Conservation (phyloP, 306 rosid species). For the Citrullus colocynthis region DNA sequence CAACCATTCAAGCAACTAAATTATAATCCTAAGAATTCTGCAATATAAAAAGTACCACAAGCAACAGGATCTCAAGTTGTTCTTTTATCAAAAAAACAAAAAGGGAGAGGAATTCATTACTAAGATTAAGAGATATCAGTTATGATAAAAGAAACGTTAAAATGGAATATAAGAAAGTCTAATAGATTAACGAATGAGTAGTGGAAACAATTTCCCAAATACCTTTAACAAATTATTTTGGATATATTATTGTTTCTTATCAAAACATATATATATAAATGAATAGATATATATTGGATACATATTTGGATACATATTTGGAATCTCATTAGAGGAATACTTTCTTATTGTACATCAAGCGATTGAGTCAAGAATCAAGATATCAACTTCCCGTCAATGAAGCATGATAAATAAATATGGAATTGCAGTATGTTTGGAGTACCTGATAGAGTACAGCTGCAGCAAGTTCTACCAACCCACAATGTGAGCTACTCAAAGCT, state of each 20-base stretch:
- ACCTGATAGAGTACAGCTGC: constrained; percentile 72
- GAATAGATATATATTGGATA: too few relatives aligned
- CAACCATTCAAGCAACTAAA: neutral
- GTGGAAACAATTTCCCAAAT: neutral
- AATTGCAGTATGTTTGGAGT: constrained; percentile 10
- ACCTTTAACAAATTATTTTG: neutral
- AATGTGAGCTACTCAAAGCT: constrained; percentile 55
- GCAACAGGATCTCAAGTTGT: neutral
- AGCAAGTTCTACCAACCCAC: constrained; percentile 73
- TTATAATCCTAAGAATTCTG: neutral
- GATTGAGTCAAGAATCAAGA: constrained; percentile 1
- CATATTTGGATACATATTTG: neutral
- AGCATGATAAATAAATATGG: neutral
- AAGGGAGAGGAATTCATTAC: neutral
- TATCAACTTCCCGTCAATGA: neutral
- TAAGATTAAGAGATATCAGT: neutral
- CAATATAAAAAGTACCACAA: neutral
- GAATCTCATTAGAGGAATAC: neutral
- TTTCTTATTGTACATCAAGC: neutral
- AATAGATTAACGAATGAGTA: neutral
- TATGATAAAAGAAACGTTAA: neutral
- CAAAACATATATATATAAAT: too few relatives aligned
- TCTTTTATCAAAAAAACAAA: too few relatives aligned
- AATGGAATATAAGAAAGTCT: neutral
- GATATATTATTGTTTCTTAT: neutral